Conservation (phyloP, 768 basidiomycete genomes). For the Exsudoporus frostii region DNA sequence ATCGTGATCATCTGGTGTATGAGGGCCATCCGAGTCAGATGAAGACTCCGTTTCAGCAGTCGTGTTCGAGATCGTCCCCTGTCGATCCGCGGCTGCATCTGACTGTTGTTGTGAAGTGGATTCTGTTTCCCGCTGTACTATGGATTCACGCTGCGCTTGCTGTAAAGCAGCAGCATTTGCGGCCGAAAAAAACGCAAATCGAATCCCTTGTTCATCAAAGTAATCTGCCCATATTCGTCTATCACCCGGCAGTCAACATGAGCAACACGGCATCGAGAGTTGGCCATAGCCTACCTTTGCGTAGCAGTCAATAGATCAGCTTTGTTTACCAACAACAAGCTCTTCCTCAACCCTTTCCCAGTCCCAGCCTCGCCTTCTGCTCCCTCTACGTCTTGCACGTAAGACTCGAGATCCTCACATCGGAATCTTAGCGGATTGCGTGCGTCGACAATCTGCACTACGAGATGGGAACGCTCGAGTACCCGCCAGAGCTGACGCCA, state of each 20-base stretch:
- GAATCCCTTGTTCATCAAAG: constrained; percentile 70
- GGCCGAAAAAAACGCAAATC: constrained; percentile 93
- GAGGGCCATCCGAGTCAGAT: constrained; percentile 31
- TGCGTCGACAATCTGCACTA: constrained; percentile 96
- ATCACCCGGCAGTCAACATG: constrained; percentile 29
- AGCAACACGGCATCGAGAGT: background rate
- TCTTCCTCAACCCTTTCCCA: constrained; percentile 68
- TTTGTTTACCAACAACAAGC: constrained; percentile 90
- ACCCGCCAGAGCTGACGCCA: constrained; percentile 99
- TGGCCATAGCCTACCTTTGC: constrained; percentile 65
- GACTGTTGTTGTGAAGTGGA: constrained; percentile 5
- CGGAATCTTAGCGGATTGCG: constrained; percentile 91
- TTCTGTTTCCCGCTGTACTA: constrained; percentile 24
- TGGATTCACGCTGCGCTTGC: constrained; percentile 58
- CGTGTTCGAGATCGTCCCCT: background rate
- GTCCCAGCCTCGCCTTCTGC: constrained; percentile 78
- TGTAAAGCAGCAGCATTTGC: constrained; percentile 84
- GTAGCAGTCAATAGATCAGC: constrained; percentile 83
- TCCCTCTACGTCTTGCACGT: constrained; percentile 82
- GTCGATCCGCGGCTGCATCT: background rate
- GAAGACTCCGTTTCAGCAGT: constrained; percentile 24
- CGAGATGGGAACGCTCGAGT: constrained; percentile 87
- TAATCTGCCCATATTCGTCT: constrained; percentile 91
- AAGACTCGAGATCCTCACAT: constrained; percentile 86
- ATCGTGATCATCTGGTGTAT: constrained; percentile 27